Conservation (phyloP, 257 asterid species). For the Galeopsis tetrahit region DNA sequence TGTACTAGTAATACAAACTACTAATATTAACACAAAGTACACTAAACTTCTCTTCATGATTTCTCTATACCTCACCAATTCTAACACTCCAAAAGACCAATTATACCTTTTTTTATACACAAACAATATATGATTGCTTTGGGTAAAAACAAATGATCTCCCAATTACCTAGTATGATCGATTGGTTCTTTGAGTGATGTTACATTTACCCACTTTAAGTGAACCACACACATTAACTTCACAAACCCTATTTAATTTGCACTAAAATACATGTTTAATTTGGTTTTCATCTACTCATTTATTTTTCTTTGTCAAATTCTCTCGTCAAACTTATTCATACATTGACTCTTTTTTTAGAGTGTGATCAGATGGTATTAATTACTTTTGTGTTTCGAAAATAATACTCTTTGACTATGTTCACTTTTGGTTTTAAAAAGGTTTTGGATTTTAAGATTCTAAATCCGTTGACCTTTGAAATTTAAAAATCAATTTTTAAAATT, state of each 20-base stretch:
- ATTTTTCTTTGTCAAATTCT: too few species aligned
- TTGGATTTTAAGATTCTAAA: too few species aligned
- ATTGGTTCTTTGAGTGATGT: conserved; percentile 33
- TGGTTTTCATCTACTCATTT: too few species aligned
- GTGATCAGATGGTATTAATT: too few species aligned
- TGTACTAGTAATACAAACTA: conserved; percentile 4
- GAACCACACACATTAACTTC: conserved; percentile 33
- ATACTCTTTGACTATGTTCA: too few species aligned
- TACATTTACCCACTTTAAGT: conserved; percentile 33
- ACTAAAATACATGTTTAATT: not conserved
- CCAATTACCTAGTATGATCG: conserved; percentile 5
- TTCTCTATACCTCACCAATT: not conserved
- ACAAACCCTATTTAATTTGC: conserved; percentile 15
- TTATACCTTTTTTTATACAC: too few species aligned
- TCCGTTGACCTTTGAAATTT: too few species aligned
- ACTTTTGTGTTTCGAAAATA: too few species aligned
- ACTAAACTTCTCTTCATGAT: conserved; percentile 9
- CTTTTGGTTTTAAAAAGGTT: too few species aligned
- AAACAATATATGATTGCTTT: not conserved
- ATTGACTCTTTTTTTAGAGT: too few species aligned
- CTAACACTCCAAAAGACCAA: not conserved
- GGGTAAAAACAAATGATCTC: conserved; percentile 5
- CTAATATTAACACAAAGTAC: not conserved
- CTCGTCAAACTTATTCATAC: too few species aligned
- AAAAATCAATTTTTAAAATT: too few species aligned